Base-by-base conservation (phyloP, 768 basidiomycete species). In the Hericium coralloides region DNA sequence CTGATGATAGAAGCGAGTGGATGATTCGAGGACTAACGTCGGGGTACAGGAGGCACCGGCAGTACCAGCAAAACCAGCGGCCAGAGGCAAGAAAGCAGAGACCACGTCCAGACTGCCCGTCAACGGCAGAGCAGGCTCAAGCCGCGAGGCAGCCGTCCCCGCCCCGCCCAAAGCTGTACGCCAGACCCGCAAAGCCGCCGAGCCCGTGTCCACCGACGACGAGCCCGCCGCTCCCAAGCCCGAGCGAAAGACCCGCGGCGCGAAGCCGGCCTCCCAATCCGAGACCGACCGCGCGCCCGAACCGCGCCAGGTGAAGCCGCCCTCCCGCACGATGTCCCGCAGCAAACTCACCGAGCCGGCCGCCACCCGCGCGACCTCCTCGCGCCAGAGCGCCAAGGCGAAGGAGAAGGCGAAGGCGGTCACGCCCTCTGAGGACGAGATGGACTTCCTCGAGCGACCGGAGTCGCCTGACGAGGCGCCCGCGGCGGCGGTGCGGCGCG, bases 141-240 rank as follows among this genome's bases (percentile, higher is more conserved):
- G 23, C 48, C 7, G 43, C 17, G n/a, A 14, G 47, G 49, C 17
- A 58, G n/a, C 56, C 25, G 31, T 37, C 38, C 31, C 52, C 58
- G 64, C 60, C 20, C 31, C 41, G 14, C 20, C 57, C 12, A 39
- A 60, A 48, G n/a, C 60, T 17, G 58, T 52, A 15, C 66, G 66
- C 6, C 67, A 66, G 37, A 66, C 67, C 3, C 64, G 69, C 39
- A 58, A 62, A 17, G 55, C 66, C 8, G 60, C 65, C 15, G 60
- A 58, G 43, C 62, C 59, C 1, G 59, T 50, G 23, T 58, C 61
- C n/a, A 53, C 53, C 51, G 54, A 62, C 55, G 25, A 59, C 15
- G 61, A 58, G 31, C 55, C 59, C 1, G 38, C 59, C 43, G 49
- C 55, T 8, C 49, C n/a, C 47, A 60, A 51, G 55, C 43, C 55